Conservation (phyloP, 1,139 yeast genomes). For the Lodderomyces orthopsilosis region DNA sequence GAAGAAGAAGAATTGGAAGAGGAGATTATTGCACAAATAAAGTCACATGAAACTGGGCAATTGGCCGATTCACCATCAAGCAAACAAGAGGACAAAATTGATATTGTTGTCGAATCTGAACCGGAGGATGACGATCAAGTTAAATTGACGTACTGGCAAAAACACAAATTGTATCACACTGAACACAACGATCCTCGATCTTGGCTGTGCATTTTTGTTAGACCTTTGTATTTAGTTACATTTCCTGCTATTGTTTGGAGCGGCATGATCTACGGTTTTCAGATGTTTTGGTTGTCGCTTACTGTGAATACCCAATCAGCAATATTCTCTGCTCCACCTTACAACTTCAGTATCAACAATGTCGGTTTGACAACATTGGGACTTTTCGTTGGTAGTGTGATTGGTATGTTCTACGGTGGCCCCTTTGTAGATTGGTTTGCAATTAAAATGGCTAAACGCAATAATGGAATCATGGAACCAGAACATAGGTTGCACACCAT, state of each 20-base stretch:
- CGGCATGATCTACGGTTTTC: constrained; percentile 62
- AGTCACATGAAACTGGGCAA: constrained; percentile 18
- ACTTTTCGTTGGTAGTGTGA: constrained; percentile 36
- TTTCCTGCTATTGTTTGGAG: constrained; percentile 64
- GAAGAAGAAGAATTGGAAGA: constrained; percentile 16
- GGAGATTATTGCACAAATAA: constrained; percentile 24
- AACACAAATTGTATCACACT: constrained; percentile 32
- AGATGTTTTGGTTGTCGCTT: constrained; percentile 54
- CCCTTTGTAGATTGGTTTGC: constrained; percentile 42
- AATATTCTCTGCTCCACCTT: constrained; percentile 36
- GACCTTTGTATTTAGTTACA: constrained; percentile 43
- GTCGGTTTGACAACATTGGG: constrained; percentile 45
- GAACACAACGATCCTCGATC: constrained; percentile 40
- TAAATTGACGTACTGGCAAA: constrained; percentile 34
- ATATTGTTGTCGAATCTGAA: constrained; percentile 7
- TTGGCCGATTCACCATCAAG: constrained; percentile 9
- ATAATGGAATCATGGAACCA: constrained; percentile 41
- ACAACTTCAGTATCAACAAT: constrained; percentile 30
- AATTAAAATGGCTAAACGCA: constrained; percentile 30
- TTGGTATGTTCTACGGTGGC: constrained; percentile 45
- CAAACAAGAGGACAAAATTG: constrained; percentile 5
- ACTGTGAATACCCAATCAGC: constrained; percentile 45
- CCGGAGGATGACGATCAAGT: constrained; percentile 6
- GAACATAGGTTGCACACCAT: constrained; percentile 41
- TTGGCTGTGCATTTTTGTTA: constrained; percentile 34